Conservation (phyloP, 345 rosid species). For the Pistacia vera region DNA sequence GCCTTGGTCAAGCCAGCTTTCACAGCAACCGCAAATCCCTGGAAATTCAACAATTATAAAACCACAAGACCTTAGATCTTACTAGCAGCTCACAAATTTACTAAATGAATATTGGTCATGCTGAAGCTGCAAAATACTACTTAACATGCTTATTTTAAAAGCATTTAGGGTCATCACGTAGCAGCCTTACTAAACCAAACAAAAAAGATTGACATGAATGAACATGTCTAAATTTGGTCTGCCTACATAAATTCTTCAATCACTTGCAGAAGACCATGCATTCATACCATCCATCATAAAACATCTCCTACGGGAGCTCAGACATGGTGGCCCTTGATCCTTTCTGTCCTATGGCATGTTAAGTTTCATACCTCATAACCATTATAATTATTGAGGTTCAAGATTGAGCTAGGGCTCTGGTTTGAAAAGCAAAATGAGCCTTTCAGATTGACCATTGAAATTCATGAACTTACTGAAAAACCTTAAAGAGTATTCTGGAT, state of each 20-base stretch:
- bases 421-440: not conserved
- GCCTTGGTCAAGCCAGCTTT: constrained; percentile 93
- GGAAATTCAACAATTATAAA: constrained; percentile 19
- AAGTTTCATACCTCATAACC: not conserved
- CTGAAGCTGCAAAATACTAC: not conserved
- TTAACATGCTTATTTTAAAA: constrained; percentile 1
- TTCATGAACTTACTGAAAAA: not conserved
- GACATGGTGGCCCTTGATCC: not conserved
- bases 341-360: not conserved
- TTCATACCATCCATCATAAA: not conserved
- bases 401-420: not conserved
- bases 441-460: not conserved
- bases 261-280: not conserved
- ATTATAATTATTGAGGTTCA: not conserved
- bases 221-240: not conserved
- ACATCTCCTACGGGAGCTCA: not conserved
- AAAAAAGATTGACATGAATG: not conserved
- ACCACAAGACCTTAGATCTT: not conserved
- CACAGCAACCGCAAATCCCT: constrained; percentile 95
- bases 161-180: not conserved
- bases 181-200: not conserved
- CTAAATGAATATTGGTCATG: not conserved
- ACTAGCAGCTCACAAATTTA: not conserved
- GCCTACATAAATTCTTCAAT: not conserved
- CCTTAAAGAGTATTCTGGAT: not conserved